Conservation (phyloP, 768 basidiomycete genomes). For the Coprinellus micaceus region DNA sequence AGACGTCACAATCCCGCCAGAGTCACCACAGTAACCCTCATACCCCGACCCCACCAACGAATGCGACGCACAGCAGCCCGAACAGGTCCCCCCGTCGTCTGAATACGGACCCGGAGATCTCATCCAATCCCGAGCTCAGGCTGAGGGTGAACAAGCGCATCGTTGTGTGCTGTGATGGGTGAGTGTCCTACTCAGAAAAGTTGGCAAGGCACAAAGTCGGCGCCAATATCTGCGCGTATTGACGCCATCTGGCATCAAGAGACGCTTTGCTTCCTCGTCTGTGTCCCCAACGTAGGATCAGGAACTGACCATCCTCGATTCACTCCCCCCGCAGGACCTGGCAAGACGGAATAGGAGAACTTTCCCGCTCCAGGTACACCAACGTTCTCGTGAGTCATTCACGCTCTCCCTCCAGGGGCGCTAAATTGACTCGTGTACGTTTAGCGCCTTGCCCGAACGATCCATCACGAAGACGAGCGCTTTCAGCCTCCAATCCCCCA, state of each 20-base stretch:
- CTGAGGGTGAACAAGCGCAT: slow-evolving; percentile 50
- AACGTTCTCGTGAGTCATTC: slow-evolving; percentile 49
- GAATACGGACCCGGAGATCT: slow-evolving; percentile 28
- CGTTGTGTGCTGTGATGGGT: slow-evolving; percentile 77
- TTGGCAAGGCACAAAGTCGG: too few species aligned
- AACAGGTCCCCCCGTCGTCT: slow-evolving; percentile 30
- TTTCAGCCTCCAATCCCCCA: slow-evolving; percentile 42
- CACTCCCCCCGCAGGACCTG: slow-evolving; percentile 50
- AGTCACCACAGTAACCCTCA: neutral
- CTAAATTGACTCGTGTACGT: neutral
- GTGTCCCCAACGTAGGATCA: neutral
- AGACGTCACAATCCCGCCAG: neutral
- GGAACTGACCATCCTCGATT: neutral
- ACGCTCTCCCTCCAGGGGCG: neutral
- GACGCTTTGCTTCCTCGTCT: too few species aligned
- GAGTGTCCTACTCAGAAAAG: slow-evolving; percentile 17
- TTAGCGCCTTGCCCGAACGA: slow-evolving; percentile 52
- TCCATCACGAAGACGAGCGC: slow-evolving; percentile 48
- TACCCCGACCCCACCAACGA: neutral
- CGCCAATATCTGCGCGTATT: neutral
- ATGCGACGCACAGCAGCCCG: slow-evolving; percentile 15
- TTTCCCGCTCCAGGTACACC: slow-evolving; percentile 44
- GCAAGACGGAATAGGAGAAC: slow-evolving; percentile 57
- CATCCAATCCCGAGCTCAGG: slow-evolving; percentile 14
- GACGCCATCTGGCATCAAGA: too few species aligned